Percentiles rank a stretch among this genome's conserved stretches.
Conservation (phyloP, 495 filamentous ascomycete species). For the Cudoniella acicularis region DNA sequence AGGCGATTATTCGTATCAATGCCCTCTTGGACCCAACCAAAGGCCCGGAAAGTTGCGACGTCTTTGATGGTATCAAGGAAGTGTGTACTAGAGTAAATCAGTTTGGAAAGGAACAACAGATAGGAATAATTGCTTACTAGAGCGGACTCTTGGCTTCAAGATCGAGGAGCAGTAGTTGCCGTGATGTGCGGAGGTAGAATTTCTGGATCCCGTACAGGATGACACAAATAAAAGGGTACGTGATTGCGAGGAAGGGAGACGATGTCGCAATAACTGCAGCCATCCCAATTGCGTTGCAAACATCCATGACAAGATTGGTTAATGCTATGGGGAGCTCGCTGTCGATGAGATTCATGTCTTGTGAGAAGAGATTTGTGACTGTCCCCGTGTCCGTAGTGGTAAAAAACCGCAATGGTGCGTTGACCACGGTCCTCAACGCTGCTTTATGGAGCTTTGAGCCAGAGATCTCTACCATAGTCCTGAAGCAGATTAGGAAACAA, state of each 20-base stretch:
- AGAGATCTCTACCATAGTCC: background rate
- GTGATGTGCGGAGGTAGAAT: slow-evolving; percentile 58
- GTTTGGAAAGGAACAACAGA: slow-evolving; percentile 22
- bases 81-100: slow-evolving; percentile 33
- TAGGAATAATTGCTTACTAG: slow-evolving; percentile 44
- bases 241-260: slow-evolving; percentile 26
- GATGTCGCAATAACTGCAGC: slow-evolving; percentile 14
- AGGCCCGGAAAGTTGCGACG: slow-evolving; percentile 40
- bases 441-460: slow-evolving; percentile 1
- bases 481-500: background rate
- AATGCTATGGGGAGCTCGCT: slow-evolving; percentile 16
- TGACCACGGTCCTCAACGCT: slow-evolving; percentile 3
- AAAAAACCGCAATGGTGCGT: slow-evolving; percentile 25
- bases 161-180: slow-evolving; percentile 58
- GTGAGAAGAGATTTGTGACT: slow-evolving; percentile 31
- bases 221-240: slow-evolving; percentile 35
- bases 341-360: slow-evolving; percentile 31
- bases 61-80: slow-evolving; percentile 49
- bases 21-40: slow-evolving; percentile 28
- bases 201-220: slow-evolving; percentile 51
- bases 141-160: slow-evolving; percentile 53
- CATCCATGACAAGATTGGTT: background rate
- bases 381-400: slow-evolving; percentile 22
- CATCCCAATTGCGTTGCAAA: slow-evolving; percentile 16
- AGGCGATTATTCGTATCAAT: slow-evolving; percentile 31